Conservation (phyloP, 2,329 filamentous ascomycete species). For the Trichoderma polysporum region DNA sequence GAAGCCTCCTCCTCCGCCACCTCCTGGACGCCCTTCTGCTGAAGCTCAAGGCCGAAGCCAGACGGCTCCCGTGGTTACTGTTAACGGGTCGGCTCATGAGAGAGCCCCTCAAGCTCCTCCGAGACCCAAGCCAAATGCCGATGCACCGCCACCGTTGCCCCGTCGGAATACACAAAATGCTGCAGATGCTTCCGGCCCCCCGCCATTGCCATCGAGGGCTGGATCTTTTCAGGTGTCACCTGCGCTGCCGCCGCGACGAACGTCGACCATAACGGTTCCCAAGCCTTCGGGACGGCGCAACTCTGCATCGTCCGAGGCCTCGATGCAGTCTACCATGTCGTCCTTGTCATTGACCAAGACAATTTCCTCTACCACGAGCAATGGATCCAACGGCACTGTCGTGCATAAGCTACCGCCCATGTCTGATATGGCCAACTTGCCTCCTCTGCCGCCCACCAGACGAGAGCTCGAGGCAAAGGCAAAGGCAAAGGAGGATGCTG, state of each 20-base stretch:
- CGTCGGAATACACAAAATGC: constrained; percentile 30
- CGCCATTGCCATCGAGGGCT: constrained; percentile 36
- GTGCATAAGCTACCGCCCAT: constrained; percentile 55
- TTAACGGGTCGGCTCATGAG: constrained; percentile 27
- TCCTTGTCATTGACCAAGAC: constrained; percentile 49
- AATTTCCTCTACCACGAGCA: constrained; percentile 49
- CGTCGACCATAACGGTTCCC: constrained; percentile 42
- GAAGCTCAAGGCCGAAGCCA: constrained; percentile 38
- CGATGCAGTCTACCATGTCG: constrained; percentile 54
- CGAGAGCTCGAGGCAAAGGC: constrained; percentile 53
- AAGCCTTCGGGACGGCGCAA: constrained; percentile 46
- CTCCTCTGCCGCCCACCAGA: constrained; percentile 55
- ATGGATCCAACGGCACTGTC: constrained; percentile 43
- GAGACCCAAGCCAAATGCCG: constrained; percentile 32
- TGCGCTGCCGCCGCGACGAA: constrained; percentile 50
- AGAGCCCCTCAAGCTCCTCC: constrained; percentile 41
- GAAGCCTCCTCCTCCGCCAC: constrained; percentile 36
- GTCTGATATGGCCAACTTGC: constrained; percentile 56
- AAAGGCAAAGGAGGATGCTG: constrained; percentile 15
- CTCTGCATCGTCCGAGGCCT: constrained; percentile 59
- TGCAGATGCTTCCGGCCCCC: constrained; percentile 26
- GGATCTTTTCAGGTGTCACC: constrained; percentile 41
- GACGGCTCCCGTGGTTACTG: constrained; percentile 35
- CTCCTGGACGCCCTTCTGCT: constrained; percentile 39
- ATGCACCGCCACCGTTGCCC: constrained; percentile 39